A percentile compares a stretch with the other conserved stretches of the same genome.
phyloP scores from a whole-genome alignment of 345 rosid species.

The Linum trigynum region DNA sequence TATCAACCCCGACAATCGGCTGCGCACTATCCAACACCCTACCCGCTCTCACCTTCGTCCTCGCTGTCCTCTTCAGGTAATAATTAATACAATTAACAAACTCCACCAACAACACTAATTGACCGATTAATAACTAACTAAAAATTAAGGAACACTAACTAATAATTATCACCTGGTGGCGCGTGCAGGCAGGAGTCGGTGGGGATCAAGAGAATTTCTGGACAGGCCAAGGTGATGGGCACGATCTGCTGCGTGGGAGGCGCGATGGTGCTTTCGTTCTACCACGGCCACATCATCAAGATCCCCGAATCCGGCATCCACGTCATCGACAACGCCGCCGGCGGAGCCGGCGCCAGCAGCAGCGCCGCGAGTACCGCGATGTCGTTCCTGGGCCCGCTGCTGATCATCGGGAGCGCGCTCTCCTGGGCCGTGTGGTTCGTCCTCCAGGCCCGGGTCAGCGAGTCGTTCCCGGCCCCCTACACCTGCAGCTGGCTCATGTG shows the following conservation, averaged over 20 bases:
- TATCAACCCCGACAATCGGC: slow-evolving; percentile 72
- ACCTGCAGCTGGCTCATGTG: slow-evolving; percentile 67
- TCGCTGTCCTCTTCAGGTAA: slow-evolving; percentile 69
- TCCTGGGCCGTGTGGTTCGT: slow-evolving; percentile 68
- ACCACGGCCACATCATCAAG: slow-evolving; percentile 53
- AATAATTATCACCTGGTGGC: background rate
- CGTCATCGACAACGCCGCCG: slow-evolving; percentile 53
- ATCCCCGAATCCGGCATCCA: slow-evolving; percentile 61
- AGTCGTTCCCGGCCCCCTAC: slow-evolving; percentile 70
- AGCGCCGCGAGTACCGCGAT: slow-evolving; percentile 22
- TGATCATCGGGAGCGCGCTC: slow-evolving; percentile 45
- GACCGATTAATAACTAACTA: no score
- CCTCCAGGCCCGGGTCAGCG: slow-evolving; percentile 50
- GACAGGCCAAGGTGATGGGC: slow-evolving; percentile 74
- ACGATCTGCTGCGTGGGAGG: slow-evolving; percentile 74
- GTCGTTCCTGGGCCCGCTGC: slow-evolving; percentile 51
- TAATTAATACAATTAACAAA: background rate
- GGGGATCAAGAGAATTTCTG: slow-evolving; percentile 46
- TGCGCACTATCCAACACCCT: slow-evolving; percentile 72
- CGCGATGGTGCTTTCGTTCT: slow-evolving; percentile 85
- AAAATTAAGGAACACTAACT: no score
- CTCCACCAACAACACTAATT: no score
- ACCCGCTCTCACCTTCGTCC: slow-evolving; percentile 69
- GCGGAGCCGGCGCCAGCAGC: slow-evolving; percentile 14
- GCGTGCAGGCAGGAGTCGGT: slow-evolving; percentile 59